These are phyloP conservation scores for Dendrothele bispora DNA, from an alignment of 768 basidiomycete genomes.

Conservation along the genomic window DNA sequence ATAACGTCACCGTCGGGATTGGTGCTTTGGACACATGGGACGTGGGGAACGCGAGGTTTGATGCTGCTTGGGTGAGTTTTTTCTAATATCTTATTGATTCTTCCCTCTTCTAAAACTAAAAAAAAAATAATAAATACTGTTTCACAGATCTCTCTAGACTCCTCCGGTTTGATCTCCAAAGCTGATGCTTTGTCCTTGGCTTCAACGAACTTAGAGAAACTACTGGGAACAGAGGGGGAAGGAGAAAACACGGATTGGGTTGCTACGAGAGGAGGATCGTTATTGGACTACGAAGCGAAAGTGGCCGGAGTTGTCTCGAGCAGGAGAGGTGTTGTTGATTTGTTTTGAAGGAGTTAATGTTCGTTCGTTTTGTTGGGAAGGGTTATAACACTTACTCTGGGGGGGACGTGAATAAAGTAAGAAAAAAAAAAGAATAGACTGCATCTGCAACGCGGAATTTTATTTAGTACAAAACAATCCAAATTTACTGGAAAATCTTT, in stretches of 20 bases:
- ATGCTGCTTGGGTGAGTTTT: constrained; percentile 69
- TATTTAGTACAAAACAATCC: too few species aligned
- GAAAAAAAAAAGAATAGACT: too few species aligned
- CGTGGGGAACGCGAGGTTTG: constrained; percentile 71
- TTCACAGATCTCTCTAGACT: constrained; percentile 30
- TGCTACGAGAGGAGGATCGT: constrained; percentile 33
- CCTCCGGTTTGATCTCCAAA: constrained; percentile 27
- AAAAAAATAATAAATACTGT: background rate
- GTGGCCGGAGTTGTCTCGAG: constrained; percentile 39
- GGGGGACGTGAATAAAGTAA: too few species aligned
- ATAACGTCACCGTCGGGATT: constrained; percentile 70
- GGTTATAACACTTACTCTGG: too few species aligned
- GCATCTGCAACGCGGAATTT: too few species aligned
- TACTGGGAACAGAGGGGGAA: constrained; percentile 32
- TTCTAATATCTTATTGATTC: too few species aligned
- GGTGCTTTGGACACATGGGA: constrained; percentile 59
- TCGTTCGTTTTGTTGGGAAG: too few species aligned
- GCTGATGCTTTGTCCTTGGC: constrained; percentile 37
- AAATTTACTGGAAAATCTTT: too few species aligned
- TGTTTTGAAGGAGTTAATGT: too few species aligned
- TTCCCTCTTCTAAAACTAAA: background rate
- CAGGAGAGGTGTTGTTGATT: constrained; percentile 16
- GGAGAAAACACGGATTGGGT: constrained; percentile 35
- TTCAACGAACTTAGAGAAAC: constrained; percentile 41
- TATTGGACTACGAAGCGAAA: constrained; percentile 41